These are phyloP conservation scores for Vanilla planifolia DNA, from an alignment of 106 monocot species.

Conservation along the genomic window DNA sequence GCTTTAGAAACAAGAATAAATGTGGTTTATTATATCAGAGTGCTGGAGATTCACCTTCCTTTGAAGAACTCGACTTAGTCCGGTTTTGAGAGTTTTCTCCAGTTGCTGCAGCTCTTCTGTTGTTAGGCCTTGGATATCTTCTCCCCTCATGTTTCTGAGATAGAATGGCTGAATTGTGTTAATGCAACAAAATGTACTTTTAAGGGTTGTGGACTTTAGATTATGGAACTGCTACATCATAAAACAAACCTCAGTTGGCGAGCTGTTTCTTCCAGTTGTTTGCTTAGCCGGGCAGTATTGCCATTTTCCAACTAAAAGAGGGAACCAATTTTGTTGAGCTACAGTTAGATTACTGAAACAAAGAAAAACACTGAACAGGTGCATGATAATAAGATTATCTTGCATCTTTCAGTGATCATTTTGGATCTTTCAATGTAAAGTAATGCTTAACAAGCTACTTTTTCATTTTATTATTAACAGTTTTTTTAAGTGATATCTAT, in stretches of 20 bases:
- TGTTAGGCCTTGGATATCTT: conserved; percentile 50
- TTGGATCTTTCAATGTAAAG: too few relatives aligned
- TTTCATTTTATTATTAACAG: too few relatives aligned
- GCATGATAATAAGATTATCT: too few relatives aligned
- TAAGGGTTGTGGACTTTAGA: neutral
- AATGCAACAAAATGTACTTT: too few relatives aligned
- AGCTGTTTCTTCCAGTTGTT: conserved; percentile 35
- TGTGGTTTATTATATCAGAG: too few relatives aligned
- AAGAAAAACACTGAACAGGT: too few relatives aligned
- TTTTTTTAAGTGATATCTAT: too few relatives aligned
- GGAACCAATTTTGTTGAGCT: neutral
- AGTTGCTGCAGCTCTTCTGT: conserved; percentile 51
- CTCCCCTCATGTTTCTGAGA: conserved; percentile 63
- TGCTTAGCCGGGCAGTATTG: conserved; percentile 31
- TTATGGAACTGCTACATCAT: too few relatives aligned
- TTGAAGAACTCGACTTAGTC: conserved; percentile 37
- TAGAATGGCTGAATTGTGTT: neutral
- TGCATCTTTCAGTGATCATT: too few relatives aligned
- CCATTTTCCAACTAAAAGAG: conserved; percentile 33
- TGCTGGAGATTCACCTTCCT: conserved; percentile 34
- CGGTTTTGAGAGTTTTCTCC: conserved; percentile 51
- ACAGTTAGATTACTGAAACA: too few relatives aligned
- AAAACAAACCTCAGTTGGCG: conserved; percentile 38
- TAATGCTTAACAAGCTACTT: too few relatives aligned
- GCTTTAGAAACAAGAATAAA: too few relatives aligned